Percentiles rank a stretch among this genome's conserved stretches.
These are phyloP conservation scores for Hondaea fermentalgiana DNA, from an alignment of 108 stramenopile genomes.

Conservation along the genomic window DNA sequence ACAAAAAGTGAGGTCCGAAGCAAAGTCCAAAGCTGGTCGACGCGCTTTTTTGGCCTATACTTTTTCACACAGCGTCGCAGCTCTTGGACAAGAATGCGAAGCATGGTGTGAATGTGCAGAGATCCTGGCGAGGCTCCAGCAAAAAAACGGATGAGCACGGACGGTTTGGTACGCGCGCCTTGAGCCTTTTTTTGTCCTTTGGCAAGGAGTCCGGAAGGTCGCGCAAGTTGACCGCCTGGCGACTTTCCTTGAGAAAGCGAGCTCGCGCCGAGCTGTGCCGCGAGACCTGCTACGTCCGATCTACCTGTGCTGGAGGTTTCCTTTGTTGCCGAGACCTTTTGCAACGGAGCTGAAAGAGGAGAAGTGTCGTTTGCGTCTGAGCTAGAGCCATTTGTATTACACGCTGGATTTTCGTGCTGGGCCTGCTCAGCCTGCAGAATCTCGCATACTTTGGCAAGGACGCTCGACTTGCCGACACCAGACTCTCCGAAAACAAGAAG, in stretches of 20 bases:
- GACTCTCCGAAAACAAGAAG: not conserved
- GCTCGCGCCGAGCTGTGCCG: too few relatives aligned
- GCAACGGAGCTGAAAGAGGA: too few relatives aligned
- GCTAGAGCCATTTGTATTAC: too few relatives aligned
- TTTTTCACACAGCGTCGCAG: not conserved
- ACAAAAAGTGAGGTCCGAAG: not conserved
- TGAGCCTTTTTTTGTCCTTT: not conserved
- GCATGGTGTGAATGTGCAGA: not conserved
- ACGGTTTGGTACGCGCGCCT: not conserved
- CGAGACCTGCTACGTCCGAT: too few relatives aligned
- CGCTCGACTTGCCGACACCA: conserved; percentile 1
- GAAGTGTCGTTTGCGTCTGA: too few relatives aligned
- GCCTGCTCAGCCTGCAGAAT: not conserved
- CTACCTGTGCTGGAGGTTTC: too few relatives aligned
- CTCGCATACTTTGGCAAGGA: not conserved
- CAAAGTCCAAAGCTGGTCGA: not conserved
- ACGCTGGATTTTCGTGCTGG: not conserved
- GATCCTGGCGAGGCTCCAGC: not conserved
- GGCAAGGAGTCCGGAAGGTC: not conserved
- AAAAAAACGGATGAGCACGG: not conserved
- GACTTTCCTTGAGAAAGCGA: too few relatives aligned
- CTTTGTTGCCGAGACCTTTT: too few relatives aligned
- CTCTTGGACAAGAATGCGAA: not conserved
- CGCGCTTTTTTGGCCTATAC: not conserved
- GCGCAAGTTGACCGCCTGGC: too few relatives aligned